These are phyloP conservation scores for Ceratocystis destructans DNA, from an alignment of 2,329 filamentous ascomycete genomes.

Conservation along the genomic window DNA sequence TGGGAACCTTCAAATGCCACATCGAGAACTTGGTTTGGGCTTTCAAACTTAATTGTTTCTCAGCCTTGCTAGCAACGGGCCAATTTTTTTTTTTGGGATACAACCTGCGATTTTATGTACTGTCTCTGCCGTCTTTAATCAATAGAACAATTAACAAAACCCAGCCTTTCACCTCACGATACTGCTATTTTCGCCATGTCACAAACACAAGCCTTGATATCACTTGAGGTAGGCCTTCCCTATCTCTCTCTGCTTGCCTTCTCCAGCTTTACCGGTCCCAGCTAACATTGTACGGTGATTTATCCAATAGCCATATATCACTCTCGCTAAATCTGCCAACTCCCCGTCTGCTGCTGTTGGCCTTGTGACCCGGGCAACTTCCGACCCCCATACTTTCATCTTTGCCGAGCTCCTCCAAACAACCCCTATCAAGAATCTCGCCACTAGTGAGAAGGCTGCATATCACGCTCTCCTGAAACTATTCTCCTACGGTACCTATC, in stretches of 20 bases:
- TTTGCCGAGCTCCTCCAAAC: slow-evolving; percentile 86
- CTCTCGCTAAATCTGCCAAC: slow-evolving; percentile 71
- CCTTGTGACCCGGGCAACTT: slow-evolving; percentile 75
- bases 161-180: background rate
- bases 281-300: background rate
- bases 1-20: background rate
- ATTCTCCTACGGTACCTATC: slow-evolving; percentile 86
- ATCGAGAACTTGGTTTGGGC: background rate
- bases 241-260: background rate
- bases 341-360: slow-evolving; percentile 75
- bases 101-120: no score
- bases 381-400: slow-evolving; percentile 77
- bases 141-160: background rate
- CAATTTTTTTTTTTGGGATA: no score
- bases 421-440: slow-evolving; percentile 62
- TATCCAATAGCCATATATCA: slow-evolving; percentile 65
- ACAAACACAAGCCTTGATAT: slow-evolving; percentile 53
- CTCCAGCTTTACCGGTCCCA: background rate
- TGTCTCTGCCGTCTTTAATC: no score
- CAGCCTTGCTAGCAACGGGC: background rate
- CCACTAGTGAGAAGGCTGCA: slow-evolving; percentile 32
- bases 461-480: slow-evolving; percentile 65
- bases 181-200: slow-evolving; percentile 41
- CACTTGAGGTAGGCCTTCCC: slow-evolving; percentile 40
- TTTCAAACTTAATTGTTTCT: background rate